These are phyloP conservation scores for Diaporthe longicolla DNA, from an alignment of 2,329 filamentous ascomycete species.

Conservation along the genomic window DNA sequence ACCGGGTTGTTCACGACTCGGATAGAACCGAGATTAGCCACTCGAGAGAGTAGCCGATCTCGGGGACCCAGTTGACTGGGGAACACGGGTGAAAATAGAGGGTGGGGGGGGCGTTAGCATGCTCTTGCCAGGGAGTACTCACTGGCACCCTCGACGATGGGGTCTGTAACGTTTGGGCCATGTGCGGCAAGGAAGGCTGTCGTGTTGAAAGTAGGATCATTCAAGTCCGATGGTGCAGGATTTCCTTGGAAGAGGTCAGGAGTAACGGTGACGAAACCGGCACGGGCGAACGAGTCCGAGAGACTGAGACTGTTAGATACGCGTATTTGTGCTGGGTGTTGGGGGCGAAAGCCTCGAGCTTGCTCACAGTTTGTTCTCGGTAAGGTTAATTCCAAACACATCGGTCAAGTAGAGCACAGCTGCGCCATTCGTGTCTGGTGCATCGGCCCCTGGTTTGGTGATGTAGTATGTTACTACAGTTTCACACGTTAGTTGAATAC, in stretches of 20 bases:
- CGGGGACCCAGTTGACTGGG: background rate
- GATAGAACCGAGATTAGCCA: background rate
- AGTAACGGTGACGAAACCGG: conserved; percentile 52
- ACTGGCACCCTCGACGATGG: conserved; percentile 28
- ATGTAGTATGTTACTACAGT: conserved; percentile 51
- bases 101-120: background rate
- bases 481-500: background rate
- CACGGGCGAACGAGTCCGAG: conserved; percentile 55
- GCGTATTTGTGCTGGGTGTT: background rate
- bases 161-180: conserved; percentile 32
- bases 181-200: conserved; percentile 45
- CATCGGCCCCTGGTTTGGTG: conserved; percentile 43
- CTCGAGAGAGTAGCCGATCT: background rate
- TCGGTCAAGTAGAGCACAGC: conserved; percentile 53
- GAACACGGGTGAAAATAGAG: background rate
- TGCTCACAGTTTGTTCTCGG: conserved; percentile 49
- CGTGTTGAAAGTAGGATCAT: conserved; percentile 47
- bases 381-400: conserved; percentile 52
- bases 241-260: conserved; percentile 53
- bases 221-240: conserved; percentile 51
- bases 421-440: conserved; percentile 43
- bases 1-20: background rate
- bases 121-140: conserved; percentile 3
- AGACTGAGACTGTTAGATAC: conserved; percentile 45
- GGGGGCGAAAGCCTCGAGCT: background rate